phyloP scores from a whole-genome alignment of 306 rosid genomes.

The Vigna angularis region DNA sequence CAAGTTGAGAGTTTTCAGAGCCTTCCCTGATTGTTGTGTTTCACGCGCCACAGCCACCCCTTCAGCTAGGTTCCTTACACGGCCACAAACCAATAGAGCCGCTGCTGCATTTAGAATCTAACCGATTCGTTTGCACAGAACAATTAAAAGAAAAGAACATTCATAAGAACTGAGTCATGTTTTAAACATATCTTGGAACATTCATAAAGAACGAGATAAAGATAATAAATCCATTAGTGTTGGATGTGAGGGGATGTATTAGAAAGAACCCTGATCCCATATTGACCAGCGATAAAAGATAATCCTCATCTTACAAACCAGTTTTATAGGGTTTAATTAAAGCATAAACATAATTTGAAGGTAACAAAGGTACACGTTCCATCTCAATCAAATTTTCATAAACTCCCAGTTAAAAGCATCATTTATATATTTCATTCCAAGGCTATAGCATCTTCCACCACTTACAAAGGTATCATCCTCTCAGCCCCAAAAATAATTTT shows the following conservation, averaged over 20 bases:
- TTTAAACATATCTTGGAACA: not conserved
- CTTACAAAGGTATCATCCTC: not conserved
- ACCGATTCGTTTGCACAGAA: slow-evolving; percentile 33
- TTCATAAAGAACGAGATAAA: not conserved
- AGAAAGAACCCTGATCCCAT: too few relatives aligned
- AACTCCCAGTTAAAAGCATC: slow-evolving; percentile 14
- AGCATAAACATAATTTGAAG: not conserved
- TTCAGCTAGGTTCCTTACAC: slow-evolving; percentile 66
- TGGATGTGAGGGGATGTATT: too few relatives aligned
- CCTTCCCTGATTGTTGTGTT: slow-evolving; percentile 81
- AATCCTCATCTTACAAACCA: too few relatives aligned
- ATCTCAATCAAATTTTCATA: slow-evolving; percentile 33
- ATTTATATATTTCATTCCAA: slow-evolving; percentile 8
- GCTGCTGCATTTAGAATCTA: slow-evolving; percentile 93
- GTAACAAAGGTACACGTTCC: not conserved
- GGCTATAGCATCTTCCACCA: slow-evolving; percentile 2
- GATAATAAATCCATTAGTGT: too few relatives aligned
- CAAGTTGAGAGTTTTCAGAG: slow-evolving; percentile 70
- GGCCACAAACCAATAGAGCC: slow-evolving; percentile 74
- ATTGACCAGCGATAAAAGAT: too few relatives aligned
- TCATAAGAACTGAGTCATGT: not conserved
- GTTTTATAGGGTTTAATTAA: too few relatives aligned
- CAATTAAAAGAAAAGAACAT: not conserved
- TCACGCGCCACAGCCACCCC: slow-evolving; percentile 80
- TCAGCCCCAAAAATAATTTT: not conserved